These are phyloP conservation scores for Inonotus hispidus DNA, from an alignment of 1,284 basidiomycete species.

Conservation along the genomic window DNA sequence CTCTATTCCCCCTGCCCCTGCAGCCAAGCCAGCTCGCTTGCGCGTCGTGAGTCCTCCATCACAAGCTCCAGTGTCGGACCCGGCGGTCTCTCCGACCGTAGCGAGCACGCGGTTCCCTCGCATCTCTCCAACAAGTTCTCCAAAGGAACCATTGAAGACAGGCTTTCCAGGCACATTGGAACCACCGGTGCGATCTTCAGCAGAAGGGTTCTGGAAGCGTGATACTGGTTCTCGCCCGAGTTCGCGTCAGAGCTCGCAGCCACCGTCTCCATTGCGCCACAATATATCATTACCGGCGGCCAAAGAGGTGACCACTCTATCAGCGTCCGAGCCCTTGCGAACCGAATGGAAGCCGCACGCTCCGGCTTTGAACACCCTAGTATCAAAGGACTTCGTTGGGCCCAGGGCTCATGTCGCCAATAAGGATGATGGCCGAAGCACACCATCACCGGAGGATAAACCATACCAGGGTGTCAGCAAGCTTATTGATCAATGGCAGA, in stretches of 20 bases:
- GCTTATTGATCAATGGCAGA: constrained; percentile 80
- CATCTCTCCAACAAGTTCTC: constrained; percentile 26
- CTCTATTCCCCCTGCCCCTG: constrained; percentile 10
- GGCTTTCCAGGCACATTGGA: constrained; percentile 22
- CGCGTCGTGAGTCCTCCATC: constrained; percentile 20
- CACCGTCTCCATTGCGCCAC: neutral
- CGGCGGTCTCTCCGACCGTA: constrained; percentile 25
- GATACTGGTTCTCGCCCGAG: neutral
- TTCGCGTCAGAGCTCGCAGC: neutral
- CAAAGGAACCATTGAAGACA: constrained; percentile 1
- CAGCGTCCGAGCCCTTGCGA: neutral
- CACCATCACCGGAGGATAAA: constrained; percentile 59
- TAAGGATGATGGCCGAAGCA: constrained; percentile 31
- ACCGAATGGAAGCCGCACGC: constrained; percentile 5
- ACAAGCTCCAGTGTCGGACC: neutral
- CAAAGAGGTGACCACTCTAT: neutral
- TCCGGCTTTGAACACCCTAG: neutral
- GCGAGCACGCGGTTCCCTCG: constrained; percentile 28
- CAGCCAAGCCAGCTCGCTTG: constrained; percentile 16
- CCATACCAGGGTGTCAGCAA: constrained; percentile 76
- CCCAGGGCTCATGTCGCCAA: neutral
- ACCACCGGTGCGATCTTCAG: neutral
- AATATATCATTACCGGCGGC: neutral
- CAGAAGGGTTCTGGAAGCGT: neutral
- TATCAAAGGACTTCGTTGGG: neutral